A percentile compares a stretch with the other conserved stretches of the same genome.
Conservation (phyloP, 108 stramenopile genomes). For the Skeletonema menzelii region DNA sequence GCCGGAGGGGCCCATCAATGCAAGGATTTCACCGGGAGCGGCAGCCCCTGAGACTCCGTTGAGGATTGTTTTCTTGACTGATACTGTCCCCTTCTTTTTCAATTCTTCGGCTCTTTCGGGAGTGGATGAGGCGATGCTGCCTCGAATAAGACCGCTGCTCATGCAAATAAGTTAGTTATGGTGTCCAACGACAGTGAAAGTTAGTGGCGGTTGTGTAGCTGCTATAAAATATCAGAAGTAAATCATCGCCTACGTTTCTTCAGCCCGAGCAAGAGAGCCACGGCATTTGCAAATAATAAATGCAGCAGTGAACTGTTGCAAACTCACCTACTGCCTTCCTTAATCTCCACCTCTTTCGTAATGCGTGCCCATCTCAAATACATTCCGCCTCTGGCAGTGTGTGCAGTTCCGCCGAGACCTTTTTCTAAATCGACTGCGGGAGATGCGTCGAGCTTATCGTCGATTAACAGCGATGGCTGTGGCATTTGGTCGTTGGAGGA, state of each 20-base stretch:
- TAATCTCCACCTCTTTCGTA: conserved; percentile 24
- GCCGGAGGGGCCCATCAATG: conserved; percentile 80
- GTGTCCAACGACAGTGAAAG: no score
- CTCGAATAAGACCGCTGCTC: conserved; percentile 11
- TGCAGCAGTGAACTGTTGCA: background rate
- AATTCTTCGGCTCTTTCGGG: background rate
- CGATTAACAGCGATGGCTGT: background rate
- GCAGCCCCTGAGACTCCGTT: conserved; percentile 65
- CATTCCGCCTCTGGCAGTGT: background rate
- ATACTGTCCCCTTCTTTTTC: background rate
- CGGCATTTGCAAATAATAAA: no score
- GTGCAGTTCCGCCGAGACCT: background rate
- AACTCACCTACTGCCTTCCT: conserved; percentile 8
- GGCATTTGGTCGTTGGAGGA: background rate
- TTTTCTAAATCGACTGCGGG: background rate
- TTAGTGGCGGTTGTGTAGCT: no score
- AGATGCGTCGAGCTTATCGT: background rate
- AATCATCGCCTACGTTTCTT: background rate
- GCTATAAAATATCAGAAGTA: no score
- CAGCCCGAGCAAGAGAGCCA: background rate
- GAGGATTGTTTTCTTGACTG: conserved; percentile 52
- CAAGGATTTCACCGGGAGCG: conserved; percentile 63
- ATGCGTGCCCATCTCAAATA: conserved; percentile 26
- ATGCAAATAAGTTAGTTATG: no score
- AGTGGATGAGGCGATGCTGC: conserved; percentile 16